Percentiles rank a stretch among this genome's conserved stretches.
phyloP scores from a whole-genome alignment of 1,284 basidiomycete genomes.

The Ceratobasidium theobromae region DNA sequence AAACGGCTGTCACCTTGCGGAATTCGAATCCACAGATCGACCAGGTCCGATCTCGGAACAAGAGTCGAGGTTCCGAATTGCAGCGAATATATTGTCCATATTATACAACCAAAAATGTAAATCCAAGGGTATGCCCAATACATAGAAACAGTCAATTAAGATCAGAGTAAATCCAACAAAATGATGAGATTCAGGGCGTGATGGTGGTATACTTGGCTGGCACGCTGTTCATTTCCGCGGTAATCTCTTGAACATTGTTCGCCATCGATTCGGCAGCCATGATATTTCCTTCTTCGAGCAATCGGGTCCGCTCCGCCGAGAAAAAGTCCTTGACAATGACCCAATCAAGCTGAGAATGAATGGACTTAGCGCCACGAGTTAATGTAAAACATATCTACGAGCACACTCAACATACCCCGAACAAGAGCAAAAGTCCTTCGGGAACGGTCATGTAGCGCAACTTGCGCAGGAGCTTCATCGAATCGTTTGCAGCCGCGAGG shows the following conservation, averaged over 20 bases:
- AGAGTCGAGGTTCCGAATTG: too few relatives aligned
- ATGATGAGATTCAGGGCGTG: background rate
- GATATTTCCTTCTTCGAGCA: background rate
- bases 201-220: background rate
- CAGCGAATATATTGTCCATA: too few relatives aligned
- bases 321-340: background rate
- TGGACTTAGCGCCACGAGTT: background rate
- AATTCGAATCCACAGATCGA: too few relatives aligned
- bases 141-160: background rate
- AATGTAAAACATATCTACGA: background rate
- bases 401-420: background rate
- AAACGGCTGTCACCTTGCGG: too few relatives aligned
- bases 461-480: background rate
- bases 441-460: slow-evolving; percentile 1
- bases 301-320: background rate
- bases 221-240: background rate
- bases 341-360: slow-evolving; percentile 24
- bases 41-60: too few relatives aligned
- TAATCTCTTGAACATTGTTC: slow-evolving; percentile 1
- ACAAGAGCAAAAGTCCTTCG: background rate
- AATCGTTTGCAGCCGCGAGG: background rate
- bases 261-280: background rate
- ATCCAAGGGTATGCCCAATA: background rate
- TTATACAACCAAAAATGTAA: too few relatives aligned
- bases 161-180: background rate